Percentiles rank a stretch among this genome's conserved stretches.
These are phyloP conservation scores for Lachancea kluyveri DNA, from an alignment of 805 yeast genomes.

Conservation along the genomic window DNA sequence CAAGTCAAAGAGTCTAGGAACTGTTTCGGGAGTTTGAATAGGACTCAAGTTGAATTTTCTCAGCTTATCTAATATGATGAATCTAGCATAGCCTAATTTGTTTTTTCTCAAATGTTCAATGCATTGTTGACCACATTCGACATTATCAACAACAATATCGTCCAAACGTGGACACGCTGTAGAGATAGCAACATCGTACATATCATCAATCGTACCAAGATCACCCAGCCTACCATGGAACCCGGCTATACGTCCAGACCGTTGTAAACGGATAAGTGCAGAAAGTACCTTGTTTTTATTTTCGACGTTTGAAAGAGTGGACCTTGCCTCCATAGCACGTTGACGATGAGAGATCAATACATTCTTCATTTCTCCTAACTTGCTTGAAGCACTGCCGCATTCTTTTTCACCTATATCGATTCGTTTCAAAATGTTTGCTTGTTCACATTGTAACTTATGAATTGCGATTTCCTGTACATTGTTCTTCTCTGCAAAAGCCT, in stretches of 20 bases:
- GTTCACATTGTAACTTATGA: slow-evolving; percentile 41
- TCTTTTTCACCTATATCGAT: slow-evolving; percentile 53
- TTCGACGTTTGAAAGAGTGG: slow-evolving; percentile 48
- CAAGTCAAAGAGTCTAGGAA: slow-evolving; percentile 80
- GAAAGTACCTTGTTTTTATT: slow-evolving; percentile 69
- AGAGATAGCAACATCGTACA: slow-evolving; percentile 88
- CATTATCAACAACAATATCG: slow-evolving; percentile 85
- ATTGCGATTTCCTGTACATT: slow-evolving; percentile 43
- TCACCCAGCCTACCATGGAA: slow-evolving; percentile 90
- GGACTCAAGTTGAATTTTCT: slow-evolving; percentile 52
- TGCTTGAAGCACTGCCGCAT: slow-evolving; percentile 40
- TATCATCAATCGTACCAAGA: slow-evolving; percentile 82
- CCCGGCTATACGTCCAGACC: slow-evolving; percentile 78
- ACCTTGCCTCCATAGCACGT: slow-evolving; percentile 59
- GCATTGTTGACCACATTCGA: slow-evolving; percentile 66
- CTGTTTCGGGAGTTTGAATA: slow-evolving; percentile 66
- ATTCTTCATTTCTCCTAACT: slow-evolving; percentile 48
- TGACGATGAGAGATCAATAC: slow-evolving; percentile 52
- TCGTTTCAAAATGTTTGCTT: slow-evolving; percentile 45
- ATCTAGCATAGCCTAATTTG: slow-evolving; percentile 82
- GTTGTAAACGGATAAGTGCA: slow-evolving; percentile 61
- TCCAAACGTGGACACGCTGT: slow-evolving; percentile 91
- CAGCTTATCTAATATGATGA: slow-evolving; percentile 72
- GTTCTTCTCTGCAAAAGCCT: slow-evolving; percentile 42
- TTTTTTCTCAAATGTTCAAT: slow-evolving; percentile 78